Evolutionary conservation across 345 rosid species (phyloP), one percentile per base, ranked within the genome.

Genomic region (Geranium rotundifolium): DNA sequence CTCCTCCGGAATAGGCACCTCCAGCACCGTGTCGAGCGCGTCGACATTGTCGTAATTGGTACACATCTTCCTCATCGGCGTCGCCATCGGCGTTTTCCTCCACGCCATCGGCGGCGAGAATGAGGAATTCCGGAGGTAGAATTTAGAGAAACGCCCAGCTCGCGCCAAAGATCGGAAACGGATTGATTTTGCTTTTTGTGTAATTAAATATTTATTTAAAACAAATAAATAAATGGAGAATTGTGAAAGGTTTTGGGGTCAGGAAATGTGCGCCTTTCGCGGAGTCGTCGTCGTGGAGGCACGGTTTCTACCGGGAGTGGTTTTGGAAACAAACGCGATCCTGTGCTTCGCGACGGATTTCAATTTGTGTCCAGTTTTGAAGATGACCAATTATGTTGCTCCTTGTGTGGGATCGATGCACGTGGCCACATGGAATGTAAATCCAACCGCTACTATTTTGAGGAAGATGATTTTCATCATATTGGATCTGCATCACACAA

Each of bases 1-100:
- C 65, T 86, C 92, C 52, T 86, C 89, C 0, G 92, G 92, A 3
- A 86, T 73, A 0, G 92, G 92, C 31, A 86, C 92, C 74, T 86
- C 92, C 80, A 84, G 63, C n/a, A 84, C 89, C 7, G 92, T 82
- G 2, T 86, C 89, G 15, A 86, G 75, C 14, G 76, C 89, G 61
- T 84, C 73, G 72, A 78, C 81, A 58, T 63, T 79, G 61, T 86
- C 89, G n/a, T 73, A 81, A 69, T 86, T 86, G 1, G 89, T 85
- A 54, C 89, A 84, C 29, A 81, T 63, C 56, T 74, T 86, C 79
- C 84, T 84, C 85, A 79, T 84, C 60, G 67, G 50, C 16, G 7
- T 1, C 9, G 56, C 18, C n/a, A n/a, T n/a, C 37, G 37, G 4
- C 7, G 37, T 31, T 2, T 31, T 31, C 37, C 37, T 3, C 4